Percentiles rank a stretch among this genome's conserved stretches.
phyloP scores from a whole-genome alignment of 371 early-diverging fungal species.

The Saksenaea vasiformis region DNA sequence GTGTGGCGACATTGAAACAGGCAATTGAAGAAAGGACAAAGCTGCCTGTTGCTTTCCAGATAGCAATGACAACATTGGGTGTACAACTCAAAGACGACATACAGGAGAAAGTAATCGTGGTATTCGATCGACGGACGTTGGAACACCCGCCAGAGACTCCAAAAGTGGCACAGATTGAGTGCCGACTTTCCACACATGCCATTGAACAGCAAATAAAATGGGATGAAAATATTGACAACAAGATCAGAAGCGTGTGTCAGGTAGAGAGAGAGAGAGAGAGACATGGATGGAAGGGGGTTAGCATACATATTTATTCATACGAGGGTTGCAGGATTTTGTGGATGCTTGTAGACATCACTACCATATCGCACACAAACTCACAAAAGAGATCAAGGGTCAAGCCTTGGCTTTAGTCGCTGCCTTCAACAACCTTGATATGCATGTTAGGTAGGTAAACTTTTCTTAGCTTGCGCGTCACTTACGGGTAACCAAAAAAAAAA shows the following conservation, averaged over 20 bases:
- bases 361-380: slow-evolving; percentile 1
- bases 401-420: slow-evolving; percentile 20
- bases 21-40: slow-evolving; percentile 1
- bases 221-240: neutral
- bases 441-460: slow-evolving; percentile 4
- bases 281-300: neutral
- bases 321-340: neutral
- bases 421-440: slow-evolving; percentile 16
- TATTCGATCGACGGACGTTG: slow-evolving; percentile 24
- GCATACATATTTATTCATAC: neutral
- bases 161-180: neutral
- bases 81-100: slow-evolving; percentile 11
- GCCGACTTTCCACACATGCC: neutral
- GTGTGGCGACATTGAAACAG: slow-evolving; percentile 1
- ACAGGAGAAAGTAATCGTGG: neutral
- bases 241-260: slow-evolving; percentile 1
- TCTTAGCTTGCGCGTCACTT: neutral
- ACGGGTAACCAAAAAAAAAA: neutral
- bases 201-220: neutral
- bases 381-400: slow-evolving; percentile 16
- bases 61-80: slow-evolving; percentile 11
- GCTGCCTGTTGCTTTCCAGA: slow-evolving; percentile 11
- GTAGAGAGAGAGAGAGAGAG: slow-evolving; percentile 1
- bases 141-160: neutral
- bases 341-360: neutral